Evolutionary conservation across 1,139 yeast species (phyloP).

Genomic region (Yamadazyma buinensis): DNA sequence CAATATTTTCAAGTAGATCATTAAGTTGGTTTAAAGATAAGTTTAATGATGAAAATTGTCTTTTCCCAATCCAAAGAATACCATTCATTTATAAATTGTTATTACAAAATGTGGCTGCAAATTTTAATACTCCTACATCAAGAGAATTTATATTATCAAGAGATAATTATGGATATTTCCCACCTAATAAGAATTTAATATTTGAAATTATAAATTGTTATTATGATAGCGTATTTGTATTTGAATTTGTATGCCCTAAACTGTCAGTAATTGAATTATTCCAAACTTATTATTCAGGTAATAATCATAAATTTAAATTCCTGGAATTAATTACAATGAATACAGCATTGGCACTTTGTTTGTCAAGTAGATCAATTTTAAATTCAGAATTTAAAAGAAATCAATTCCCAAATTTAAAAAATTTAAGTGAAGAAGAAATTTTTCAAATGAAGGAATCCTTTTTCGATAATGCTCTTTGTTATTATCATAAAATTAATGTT

Average conservation of each 20-base stretch:
- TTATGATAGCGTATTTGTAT: constrained; percentile 14
- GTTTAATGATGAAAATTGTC: constrained; percentile 22
- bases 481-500: constrained; percentile 45
- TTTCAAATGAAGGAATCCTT: constrained; percentile 20
- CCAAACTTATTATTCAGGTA: constrained; percentile 16
- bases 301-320: constrained; percentile 17
- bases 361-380: constrained; percentile 19
- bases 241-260: constrained; percentile 13
- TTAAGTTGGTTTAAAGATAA: constrained; percentile 28
- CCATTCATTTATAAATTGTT: constrained; percentile 25
- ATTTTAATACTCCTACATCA: constrained; percentile 33
- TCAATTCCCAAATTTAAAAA: constrained; percentile 6
- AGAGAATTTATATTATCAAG: constrained; percentile 18
- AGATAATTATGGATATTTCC: constrained; percentile 26
- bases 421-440: constrained; percentile 11
- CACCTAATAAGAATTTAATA: constrained; percentile 22
- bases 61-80: constrained; percentile 30
- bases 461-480: constrained; percentile 37
- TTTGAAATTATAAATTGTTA: constrained; percentile 24
- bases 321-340: constrained; percentile 34
- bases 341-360: constrained; percentile 19
- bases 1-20: constrained; percentile 33
- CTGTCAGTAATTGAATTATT: constrained; percentile 19
- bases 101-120: constrained; percentile 18
- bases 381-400: constrained; percentile 12